Base-by-base conservation (phyloP, 2,329 filamentous ascomycete genomes). In the Diplodia intermedia region DNA sequence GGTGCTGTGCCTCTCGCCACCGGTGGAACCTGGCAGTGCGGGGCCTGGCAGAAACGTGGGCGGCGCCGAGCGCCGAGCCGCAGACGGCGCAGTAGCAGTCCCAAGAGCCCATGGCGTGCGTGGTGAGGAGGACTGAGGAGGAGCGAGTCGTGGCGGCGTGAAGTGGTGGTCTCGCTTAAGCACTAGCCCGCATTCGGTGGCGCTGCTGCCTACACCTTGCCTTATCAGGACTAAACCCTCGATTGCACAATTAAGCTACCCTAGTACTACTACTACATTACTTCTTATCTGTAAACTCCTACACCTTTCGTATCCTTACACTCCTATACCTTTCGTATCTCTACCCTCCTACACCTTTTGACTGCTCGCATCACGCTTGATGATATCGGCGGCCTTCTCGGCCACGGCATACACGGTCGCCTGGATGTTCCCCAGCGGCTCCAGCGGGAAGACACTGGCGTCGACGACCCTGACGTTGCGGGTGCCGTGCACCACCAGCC, bases 321-420 rank as follows among this genome's bases (percentile, higher is more conserved):
- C 31, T 31, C 31, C 8, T 31, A 31, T 3, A 31, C 31, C 31
- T 31, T 31, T 31, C 31, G 4, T 31, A 1, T 23, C 31, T 5
- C 1, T 8, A 23, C 4, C 1, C 31, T 31, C 31, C 8, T 33
- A 33, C 31, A 33, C 31, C 7, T 33, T 8, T 33, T 26, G 3
- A 4, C 26, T 26, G 26, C 26, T 4, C 8, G 6, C 8, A 6
- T 33, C 6, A 1, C 8, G 18, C 53, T 65, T 77, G 53, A 78
- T 77, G 3, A 77, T 50, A 68, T 77, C 76, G 0, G 75, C 75
- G 1, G 73, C 72, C 69, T 74, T 54, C 61, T 65, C 50, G 8
- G 47, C 60, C 18, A 69, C 53, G 6, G 69, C 38, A 47, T 65
- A 69, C 36, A 70, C 56, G 6, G 40, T 54, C 23, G 56, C 38